phyloP scores from a whole-genome alignment of 257 asterid genomes.

The Solanum bulbocastanum region DNA sequence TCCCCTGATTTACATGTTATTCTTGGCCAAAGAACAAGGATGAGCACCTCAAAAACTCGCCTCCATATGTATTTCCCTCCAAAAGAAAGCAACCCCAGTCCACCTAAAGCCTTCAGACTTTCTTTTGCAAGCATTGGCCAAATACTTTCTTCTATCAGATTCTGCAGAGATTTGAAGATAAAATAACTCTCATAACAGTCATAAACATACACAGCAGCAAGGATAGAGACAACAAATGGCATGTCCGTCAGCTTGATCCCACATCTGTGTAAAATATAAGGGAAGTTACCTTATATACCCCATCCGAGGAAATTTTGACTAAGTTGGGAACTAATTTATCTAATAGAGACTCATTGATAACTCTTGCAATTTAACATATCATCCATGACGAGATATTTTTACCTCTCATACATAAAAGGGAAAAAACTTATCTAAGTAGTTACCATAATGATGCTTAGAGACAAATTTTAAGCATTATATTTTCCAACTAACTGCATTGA shows the following conservation, averaged over 20 bases:
- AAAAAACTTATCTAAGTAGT: background rate
- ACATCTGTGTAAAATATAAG: background rate
- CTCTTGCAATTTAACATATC: background rate
- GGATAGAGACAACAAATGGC: background rate
- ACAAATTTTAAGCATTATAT: background rate
- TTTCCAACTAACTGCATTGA: background rate
- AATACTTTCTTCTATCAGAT: conserved; percentile 61
- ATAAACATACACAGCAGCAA: conserved; percentile 3
- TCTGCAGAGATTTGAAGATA: conserved; percentile 36
- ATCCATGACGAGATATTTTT: background rate
- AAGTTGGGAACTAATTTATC: background rate
- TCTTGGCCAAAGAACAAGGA: background rate
- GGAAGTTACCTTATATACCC: background rate
- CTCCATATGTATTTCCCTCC: conserved; percentile 88
- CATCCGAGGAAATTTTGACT: background rate
- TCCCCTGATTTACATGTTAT: background rate
- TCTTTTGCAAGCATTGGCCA: conserved; percentile 89
- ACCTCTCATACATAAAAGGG: background rate
- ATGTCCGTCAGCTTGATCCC: background rate
- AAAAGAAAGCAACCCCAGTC: conserved; percentile 86
- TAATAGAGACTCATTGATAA: background rate
- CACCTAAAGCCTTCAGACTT: conserved; percentile 87
- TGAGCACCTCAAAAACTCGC: conserved; percentile 85
- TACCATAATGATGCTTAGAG: background rate
- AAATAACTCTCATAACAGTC: background rate